These are phyloP conservation scores for Chaetomium sp. DNA, from an alignment of 2,329 filamentous ascomycete genomes.

Conservation along the genomic window DNA sequence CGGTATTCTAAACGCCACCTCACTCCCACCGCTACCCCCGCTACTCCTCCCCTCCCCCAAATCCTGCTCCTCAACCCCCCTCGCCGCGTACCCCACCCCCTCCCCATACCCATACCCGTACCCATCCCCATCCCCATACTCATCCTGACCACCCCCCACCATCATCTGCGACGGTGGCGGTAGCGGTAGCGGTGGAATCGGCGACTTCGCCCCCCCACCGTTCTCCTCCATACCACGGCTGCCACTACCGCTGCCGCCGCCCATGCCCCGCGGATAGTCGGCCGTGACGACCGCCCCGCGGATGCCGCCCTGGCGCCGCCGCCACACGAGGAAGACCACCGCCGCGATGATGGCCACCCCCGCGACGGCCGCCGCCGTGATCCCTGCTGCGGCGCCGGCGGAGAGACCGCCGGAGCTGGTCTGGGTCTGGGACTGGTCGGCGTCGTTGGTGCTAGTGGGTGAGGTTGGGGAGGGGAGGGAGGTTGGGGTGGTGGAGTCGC, in stretches of 20 bases:
- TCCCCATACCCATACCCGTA: background rate
- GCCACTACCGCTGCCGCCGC: background rate
- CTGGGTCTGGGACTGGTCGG: background rate
- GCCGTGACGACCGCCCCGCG: conserved; percentile 31
- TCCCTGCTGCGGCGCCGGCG: conserved; percentile 31
- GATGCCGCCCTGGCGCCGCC: conserved; percentile 27
- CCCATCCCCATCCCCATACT: background rate
- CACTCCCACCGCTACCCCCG: background rate
- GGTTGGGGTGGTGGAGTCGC: too few species aligned
- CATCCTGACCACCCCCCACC: background rate
- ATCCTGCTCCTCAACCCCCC: background rate
- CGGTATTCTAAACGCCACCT: conserved; percentile 7
- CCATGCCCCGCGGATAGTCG: conserved; percentile 26
- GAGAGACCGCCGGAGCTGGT: conserved; percentile 15
- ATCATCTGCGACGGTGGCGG: background rate
- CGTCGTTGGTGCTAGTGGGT: background rate
- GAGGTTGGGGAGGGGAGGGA: background rate
- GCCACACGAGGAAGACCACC: conserved; percentile 27
- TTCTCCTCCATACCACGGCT: background rate
- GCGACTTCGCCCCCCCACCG: background rate
- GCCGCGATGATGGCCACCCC: conserved; percentile 17
- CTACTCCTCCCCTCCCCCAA: background rate
- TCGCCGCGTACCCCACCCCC: background rate
- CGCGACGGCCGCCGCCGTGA: conserved; percentile 27
- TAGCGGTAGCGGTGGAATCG: background rate